Base-by-base conservation (phyloP, 2,329 filamentous ascomycete species). In the Pyrenophora graminea region DNA sequence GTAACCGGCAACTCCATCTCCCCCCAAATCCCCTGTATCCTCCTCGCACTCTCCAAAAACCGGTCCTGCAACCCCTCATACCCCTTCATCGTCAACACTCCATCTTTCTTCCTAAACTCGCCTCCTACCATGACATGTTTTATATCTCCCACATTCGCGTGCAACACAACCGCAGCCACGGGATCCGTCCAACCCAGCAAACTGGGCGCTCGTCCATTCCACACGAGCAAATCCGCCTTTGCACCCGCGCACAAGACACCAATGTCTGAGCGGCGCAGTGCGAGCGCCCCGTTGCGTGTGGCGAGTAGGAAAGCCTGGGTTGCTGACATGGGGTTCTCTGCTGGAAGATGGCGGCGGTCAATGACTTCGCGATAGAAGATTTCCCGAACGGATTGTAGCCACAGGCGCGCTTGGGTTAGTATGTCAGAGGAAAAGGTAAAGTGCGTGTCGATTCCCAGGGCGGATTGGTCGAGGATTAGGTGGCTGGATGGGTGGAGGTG, bases 141-240 rank as follows among this genome's bases (percentile, higher is more conserved):
- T 19, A 85, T 70, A 49, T 85, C 81, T 0, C 78, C 80, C 3
- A 81, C 76, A 45, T 75, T 79, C 1, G 80, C 76, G 51, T 85
- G 82, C 31, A 85, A 66, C 21, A 85, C 77, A 1, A 85, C 71
- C 0, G 82, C 82, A 0, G 82, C 82, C 3, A 85, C 74, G 0
- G 81, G 80, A 48, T 85, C 81, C 5, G 56, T 68, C 80, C 81
- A 84, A 3, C 82, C 82, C 0, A 84, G 68, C 60, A 85, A 68
- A 1, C 72, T 70, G 0, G 81, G 80, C 0, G 76, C 74, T 1
- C 74, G 68, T 0, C 79, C 80, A 50, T 83, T 74, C 70, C 79
- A 84, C 0, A 84, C 72, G 0, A 83, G 72, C 1, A 85, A 43
- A 56, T 85, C 82, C 0, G 81, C 81, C 62, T 82, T 82, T 10